Evolutionary conservation across 768 basidiomycete genomes (phyloP), one percentile per base, ranked within the genome.

Genomic region (Neoboletus magnificus): DNA sequence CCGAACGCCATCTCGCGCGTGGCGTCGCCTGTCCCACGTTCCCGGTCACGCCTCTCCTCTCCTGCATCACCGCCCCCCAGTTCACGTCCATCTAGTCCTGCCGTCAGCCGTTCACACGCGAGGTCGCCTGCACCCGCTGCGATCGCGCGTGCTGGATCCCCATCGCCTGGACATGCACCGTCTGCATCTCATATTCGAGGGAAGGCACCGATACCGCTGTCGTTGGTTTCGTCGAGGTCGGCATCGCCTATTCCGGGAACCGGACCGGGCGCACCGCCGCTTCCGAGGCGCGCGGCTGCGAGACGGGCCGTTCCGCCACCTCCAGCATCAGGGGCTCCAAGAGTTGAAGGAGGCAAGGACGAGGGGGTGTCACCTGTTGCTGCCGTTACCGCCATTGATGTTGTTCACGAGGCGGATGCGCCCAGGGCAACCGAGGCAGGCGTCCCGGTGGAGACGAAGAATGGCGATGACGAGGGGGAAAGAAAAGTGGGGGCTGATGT

Each of bases 271-370:
- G 72, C 74, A 7, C 87, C 87, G 0, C 87, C 87, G 2, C 68
- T 90, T 23, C 87, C 87, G 0, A 77, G 84, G 40, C 75, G 87
- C 43, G 87, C 87, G 0, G 79, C 85, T 46, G 82, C 79, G 1
- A 77, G 87, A 22, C 73, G 71, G 7, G 57, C 52, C 23, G 67
- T 61, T 4, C 69, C 69, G 40, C 62, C 74, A 2, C 75, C 66
- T 10, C 46, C 57, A 4, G 12, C 52, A n/a, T 20, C 43, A 2
- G 48, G 10, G 20, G 45, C 18, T 7, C 25, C 27, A 1, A 57
- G 46, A 20, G 29, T 13, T 35, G 54, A 13, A 27, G 49, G 52
- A 39, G 50, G 18, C 23, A 61, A 53, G n/a, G 58, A 56, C 42
- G 64, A 55, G 11, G 43, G 4, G 13, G 20, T n/a, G 2, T 30